Percentiles rank a stretch among this genome's conserved stretches.
Evolutionary conservation across 352 stramenopile genomes (phyloP).

Genomic region (Phytophthora melonis): DNA sequence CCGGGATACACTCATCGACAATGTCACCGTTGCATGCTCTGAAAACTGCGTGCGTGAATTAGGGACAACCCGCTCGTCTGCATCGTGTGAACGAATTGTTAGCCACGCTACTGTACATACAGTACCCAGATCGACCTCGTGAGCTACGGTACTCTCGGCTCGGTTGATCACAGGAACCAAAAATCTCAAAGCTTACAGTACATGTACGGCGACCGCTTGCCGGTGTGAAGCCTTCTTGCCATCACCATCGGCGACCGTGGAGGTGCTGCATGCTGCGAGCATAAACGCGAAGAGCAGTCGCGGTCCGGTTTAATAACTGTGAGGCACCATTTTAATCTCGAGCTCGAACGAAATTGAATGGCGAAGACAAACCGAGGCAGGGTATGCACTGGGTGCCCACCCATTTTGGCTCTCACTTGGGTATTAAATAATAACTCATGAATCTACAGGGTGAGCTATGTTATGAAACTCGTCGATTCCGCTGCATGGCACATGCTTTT

Average conservation of each 20-base stretch:
- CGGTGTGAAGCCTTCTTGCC: background rate
- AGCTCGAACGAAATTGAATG: background rate
- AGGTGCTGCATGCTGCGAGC: slow-evolving; percentile 4
- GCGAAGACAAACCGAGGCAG: background rate
- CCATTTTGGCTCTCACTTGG: too few species aligned
- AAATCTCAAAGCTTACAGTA: too few species aligned
- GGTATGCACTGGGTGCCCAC: too few species aligned
- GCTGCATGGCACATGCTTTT: background rate
- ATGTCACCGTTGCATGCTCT: background rate
- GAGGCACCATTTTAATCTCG: slow-evolving; percentile 1
- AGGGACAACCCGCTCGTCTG: slow-evolving; percentile 13
- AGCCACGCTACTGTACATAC: background rate
- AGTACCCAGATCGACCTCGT: background rate
- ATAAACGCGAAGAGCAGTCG: slow-evolving; percentile 22
- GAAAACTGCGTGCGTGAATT: background rate
- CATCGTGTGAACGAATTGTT: slow-evolving; percentile 9
- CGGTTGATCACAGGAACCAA: background rate
- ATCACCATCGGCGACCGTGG: background rate
- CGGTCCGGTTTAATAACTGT: slow-evolving; percentile 13
- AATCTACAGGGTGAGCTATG: too few species aligned
- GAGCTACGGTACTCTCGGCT: background rate
- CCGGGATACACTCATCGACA: background rate
- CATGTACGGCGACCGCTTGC: background rate
- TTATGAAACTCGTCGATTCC: background rate
- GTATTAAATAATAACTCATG: too few species aligned